Evolutionary conservation across 495 filamentous ascomycete species (phyloP), one percentile per base, ranked within the genome.

Genomic region (Penicillium steckii): DNA sequence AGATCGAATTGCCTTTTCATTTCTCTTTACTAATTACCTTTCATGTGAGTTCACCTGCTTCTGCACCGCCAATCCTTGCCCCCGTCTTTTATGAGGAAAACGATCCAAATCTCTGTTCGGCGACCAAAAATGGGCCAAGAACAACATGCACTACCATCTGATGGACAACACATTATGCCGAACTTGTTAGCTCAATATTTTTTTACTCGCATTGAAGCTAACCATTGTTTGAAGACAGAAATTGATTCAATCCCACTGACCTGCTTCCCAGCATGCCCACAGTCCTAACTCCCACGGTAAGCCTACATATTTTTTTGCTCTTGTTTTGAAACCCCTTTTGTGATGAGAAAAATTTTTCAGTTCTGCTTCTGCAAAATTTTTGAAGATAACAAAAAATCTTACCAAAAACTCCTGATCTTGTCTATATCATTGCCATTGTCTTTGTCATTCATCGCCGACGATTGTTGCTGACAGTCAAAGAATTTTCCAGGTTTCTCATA

Each of bases 121-220:
- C 81, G 86, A 96, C 80, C 71, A 76, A 69, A 59, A 82, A 84
- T 92, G 93, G 92, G 87, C 91, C 89, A 76, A 77, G 75, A 86
- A 94, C 87, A 86, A 95, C 92, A 97, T 97, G 93, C 93, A 97
- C 85, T 87, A 97, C 93, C 93, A 96, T 96, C 93, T 97, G 93
- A 97, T 64, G 33, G 52, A 63, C 58, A 55, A 50, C 54, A 53
- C 46, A 60, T 62, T 52, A 67, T 55, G 48, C 53, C 29, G n/a
- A 2, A 15, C 12, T 8, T 41, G 9, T 59, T 12, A 46, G 50
- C 26, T 46, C 15, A 33, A 25, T 43, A 48, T 50, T 29, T 24
- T 24, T 33, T n/a, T 41, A 8, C 13, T 18, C 9, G 40, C 15
- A 46, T 59, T 24, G 18, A 46, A 17, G 37, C 62, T 65, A 38